phyloP scores from a whole-genome alignment of 2,329 filamentous ascomycete species.

The Talaromyces sp. region DNA sequence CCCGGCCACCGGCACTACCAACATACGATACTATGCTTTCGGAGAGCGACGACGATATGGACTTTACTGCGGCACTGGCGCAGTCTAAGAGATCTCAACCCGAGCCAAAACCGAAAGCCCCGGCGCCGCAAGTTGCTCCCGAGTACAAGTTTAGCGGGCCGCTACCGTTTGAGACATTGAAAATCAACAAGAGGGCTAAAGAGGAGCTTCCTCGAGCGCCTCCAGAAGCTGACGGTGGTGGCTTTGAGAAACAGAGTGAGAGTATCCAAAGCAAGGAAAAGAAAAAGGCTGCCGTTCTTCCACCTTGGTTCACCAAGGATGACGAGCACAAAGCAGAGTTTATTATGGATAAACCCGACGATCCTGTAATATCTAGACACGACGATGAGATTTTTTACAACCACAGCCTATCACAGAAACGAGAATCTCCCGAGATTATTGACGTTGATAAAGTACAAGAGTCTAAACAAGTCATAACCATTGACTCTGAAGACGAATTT shows the following conservation, averaged over 20 bases:
- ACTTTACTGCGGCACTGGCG: conserved; percentile 69
- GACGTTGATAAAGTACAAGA: conserved; percentile 31
- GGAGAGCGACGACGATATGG: conserved; percentile 61
- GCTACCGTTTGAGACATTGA: conserved; percentile 77
- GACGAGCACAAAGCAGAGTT: conserved; percentile 28
- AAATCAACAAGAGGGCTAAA: conserved; percentile 61
- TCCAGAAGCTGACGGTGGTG: conserved; percentile 53
- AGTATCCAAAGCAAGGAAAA: conserved; percentile 19
- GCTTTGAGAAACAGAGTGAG: conserved; percentile 54
- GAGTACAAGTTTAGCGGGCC: conserved; percentile 69
- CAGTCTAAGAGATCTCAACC: conserved; percentile 62
- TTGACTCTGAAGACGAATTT: conserved; percentile 20
- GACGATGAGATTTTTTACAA: conserved; percentile 16
- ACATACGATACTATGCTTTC: conserved; percentile 20
- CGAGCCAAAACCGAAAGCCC: conserved; percentile 25
- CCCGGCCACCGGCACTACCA: conserved; percentile 15
- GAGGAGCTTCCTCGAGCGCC: conserved; percentile 38
- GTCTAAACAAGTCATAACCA: conserved; percentile 24
- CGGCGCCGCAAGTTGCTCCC: conserved; percentile 38
- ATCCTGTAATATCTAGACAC: conserved; percentile 20
- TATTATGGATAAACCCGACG: conserved; percentile 18
- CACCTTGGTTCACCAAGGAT: conserved; percentile 42
- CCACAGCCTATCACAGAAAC: conserved; percentile 23
- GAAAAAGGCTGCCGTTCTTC: conserved; percentile 31
- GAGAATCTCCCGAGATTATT: conserved; percentile 32